Evolutionary conservation across 2,329 filamentous ascomycete species (phyloP).

Genomic region (Paramyrothecium sp.): DNA sequence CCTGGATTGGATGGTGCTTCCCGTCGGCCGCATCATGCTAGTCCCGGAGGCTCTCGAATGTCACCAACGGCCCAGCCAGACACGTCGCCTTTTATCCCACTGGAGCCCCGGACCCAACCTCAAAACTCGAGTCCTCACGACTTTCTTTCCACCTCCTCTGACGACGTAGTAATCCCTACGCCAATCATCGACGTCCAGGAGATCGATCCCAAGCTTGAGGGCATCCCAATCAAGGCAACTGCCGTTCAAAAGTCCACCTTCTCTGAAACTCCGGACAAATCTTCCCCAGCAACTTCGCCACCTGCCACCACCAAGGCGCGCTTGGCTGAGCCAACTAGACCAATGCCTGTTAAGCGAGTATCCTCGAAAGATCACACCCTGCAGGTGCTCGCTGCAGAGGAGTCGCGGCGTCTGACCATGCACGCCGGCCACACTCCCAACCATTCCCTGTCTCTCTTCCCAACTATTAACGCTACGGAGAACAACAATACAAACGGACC

Average conservation of each 20-base stretch:
- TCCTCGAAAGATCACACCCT: conserved; percentile 42
- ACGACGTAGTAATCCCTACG: conserved; percentile 28
- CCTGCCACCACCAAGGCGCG: conserved; percentile 14
- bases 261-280: conserved; percentile 28
- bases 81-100: conserved; percentile 33
- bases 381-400: conserved; percentile 45
- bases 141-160: conserved; percentile 31
- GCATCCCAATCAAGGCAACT: conserved; percentile 54
- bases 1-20: conserved; percentile 31
- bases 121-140: conserved; percentile 31
- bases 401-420: conserved; percentile 54
- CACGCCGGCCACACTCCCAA: conserved; percentile 64
- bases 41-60: conserved; percentile 25
- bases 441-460: conserved; percentile 54
- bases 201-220: conserved; percentile 59
- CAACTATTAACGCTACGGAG: conserved; percentile 41
- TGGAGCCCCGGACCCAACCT: conserved; percentile 45
- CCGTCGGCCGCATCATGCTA: conserved; percentile 31
- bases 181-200: conserved; percentile 56
- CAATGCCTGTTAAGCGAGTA: conserved; percentile 16
- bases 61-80: conserved; percentile 33
- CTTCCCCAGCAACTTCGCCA: conserved; percentile 25
- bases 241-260: conserved; percentile 54
- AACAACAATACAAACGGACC: conserved; percentile 20
- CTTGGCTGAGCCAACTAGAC: neutral